These are phyloP conservation scores for Mitragyna speciosa DNA, from an alignment of 257 asterid genomes.

Conservation along the genomic window DNA sequence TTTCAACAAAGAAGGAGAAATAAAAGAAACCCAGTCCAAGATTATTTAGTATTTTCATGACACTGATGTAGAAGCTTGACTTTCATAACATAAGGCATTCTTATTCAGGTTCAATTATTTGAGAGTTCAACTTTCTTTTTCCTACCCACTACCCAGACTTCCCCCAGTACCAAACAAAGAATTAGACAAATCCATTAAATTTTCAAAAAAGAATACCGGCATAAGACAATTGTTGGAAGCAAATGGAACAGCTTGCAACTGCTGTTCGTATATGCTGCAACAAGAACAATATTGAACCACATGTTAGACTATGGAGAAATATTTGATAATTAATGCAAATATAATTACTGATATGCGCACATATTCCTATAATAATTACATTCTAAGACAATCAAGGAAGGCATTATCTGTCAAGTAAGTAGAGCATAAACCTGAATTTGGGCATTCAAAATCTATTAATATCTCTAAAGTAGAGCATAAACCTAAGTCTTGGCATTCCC, in stretches of 20 bases:
- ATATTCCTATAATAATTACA: neutral
- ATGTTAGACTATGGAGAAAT: neutral
- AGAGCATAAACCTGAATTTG: neutral
- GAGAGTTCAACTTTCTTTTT: neutral
- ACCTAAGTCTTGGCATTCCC: too few relatives aligned
- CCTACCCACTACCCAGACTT: neutral
- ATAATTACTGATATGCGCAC: neutral
- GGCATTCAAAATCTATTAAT: neutral
- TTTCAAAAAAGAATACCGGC: constrained; percentile 30
- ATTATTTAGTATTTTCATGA: neutral
- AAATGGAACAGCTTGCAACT: constrained; percentile 44
- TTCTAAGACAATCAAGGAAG: neutral
- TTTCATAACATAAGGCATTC: neutral
- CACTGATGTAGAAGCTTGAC: neutral
- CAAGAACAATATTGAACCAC: neutral
- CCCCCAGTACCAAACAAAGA: neutral
- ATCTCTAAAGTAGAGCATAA: neutral
- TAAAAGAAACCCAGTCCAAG: neutral
- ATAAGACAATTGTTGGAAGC: constrained; percentile 26
- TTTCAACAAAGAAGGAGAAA: neutral
- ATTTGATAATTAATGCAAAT: neutral
- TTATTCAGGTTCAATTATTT: neutral
- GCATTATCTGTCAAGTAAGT: neutral
- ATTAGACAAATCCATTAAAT: neutral
- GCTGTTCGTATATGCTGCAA: constrained; percentile 47